These are phyloP conservation scores for Xylaria sp. DNA, from an alignment of 2,329 filamentous ascomycete genomes.

Conservation along the genomic window DNA sequence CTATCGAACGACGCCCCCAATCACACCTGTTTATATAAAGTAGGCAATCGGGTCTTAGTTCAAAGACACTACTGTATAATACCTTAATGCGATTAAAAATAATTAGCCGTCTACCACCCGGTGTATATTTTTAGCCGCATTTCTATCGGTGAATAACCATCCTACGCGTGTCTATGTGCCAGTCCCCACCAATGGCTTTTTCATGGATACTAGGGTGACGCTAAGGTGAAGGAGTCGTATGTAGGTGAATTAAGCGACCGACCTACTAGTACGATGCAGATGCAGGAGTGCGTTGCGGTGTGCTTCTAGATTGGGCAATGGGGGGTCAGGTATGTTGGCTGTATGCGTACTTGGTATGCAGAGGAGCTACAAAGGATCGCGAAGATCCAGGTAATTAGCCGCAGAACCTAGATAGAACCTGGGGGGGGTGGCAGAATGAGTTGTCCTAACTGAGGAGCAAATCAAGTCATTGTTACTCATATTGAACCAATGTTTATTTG, in stretches of 20 bases:
- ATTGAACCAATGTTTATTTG: no score
- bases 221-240: background rate
- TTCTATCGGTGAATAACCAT: background rate
- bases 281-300: no score
- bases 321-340: no score
- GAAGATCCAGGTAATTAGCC: background rate
- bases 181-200: background rate
- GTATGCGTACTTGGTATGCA: background rate
- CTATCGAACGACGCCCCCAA: no score
- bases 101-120: background rate
- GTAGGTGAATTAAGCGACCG: no score
- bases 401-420: background rate
- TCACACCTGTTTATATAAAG: no score
- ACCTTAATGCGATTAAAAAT: background rate
- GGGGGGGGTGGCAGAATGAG: background rate
- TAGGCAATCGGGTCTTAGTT: no score
- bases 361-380: background rate
- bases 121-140: slow-evolving; percentile 1
- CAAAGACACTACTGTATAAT: no score
- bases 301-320: background rate
- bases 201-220: background rate
- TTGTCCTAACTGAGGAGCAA: background rate
- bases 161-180: background rate
- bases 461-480: no score
- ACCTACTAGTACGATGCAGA: no score